Percentiles rank a stretch among this genome's conserved stretches.
Conservation (phyloP, 2,329 filamentous ascomycete species). For the Trichoderma sp. region DNA sequence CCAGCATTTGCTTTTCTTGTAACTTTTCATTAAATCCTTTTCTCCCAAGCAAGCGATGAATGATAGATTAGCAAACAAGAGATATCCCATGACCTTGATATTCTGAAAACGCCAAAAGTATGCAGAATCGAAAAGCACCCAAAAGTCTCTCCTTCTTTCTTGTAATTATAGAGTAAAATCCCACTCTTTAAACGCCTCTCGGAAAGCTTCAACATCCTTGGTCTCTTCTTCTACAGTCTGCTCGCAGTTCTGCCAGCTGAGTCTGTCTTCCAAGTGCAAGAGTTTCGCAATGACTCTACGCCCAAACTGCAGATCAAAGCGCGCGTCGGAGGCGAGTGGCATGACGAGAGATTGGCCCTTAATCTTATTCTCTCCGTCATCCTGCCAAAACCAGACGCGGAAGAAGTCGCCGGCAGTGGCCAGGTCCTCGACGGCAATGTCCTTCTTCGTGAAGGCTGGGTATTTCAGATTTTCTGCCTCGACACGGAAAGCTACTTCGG, state of each 20-base stretch:
- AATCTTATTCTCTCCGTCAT: constrained; percentile 57
- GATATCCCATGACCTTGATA: neutral
- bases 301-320: constrained; percentile 91
- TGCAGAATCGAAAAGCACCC: neutral
- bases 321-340: constrained; percentile 69
- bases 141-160: constrained; percentile 8
- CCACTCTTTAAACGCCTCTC: constrained; percentile 79
- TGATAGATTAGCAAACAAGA: neutral
- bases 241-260: constrained; percentile 81
- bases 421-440: constrained; percentile 56
- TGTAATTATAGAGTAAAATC: constrained; percentile 68
- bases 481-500: constrained; percentile 86
- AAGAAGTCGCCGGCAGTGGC: constrained; percentile 69
- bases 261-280: constrained; percentile 75
- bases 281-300: constrained; percentile 87
- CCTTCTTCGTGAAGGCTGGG: constrained; percentile 54
- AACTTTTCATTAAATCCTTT: neutral
- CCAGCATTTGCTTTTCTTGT: neutral
- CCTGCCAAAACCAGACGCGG: constrained; percentile 77
- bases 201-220: constrained; percentile 76
- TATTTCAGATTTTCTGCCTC: constrained; percentile 76
- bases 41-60: neutral
- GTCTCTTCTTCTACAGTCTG: constrained; percentile 80
- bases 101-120: constrained; percentile 9
- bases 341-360: constrained; percentile 71